Conservation (phyloP, 208 protist species). For the Acanthamoeba lenticulata region DNA sequence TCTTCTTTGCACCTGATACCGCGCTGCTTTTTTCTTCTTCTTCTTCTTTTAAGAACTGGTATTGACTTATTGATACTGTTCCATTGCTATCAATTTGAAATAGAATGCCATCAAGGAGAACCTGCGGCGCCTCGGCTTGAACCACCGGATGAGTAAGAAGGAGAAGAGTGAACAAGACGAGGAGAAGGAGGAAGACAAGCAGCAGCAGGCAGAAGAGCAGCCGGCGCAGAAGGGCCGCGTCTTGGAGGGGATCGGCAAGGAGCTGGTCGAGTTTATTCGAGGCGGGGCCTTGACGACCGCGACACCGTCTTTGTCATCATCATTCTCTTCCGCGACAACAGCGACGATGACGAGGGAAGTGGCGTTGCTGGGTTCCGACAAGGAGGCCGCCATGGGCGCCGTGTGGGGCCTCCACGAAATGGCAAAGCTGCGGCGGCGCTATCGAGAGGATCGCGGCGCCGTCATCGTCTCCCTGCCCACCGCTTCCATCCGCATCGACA, state of each 20-base stretch:
- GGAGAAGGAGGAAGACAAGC: neutral
- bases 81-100: no score
- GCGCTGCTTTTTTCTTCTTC: neutral
- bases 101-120: neutral
- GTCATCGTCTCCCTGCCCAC: neutral
- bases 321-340: no score
- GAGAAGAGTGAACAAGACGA: neutral
- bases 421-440: neutral
- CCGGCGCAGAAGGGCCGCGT: neutral
- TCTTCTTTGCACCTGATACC: neutral
- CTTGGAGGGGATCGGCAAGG: neutral
- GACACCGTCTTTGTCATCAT: no score
- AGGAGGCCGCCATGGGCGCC: neutral
- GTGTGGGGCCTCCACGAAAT: constrained; percentile 14
- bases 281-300: no score
- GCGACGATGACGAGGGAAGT: no score
- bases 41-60: no score
- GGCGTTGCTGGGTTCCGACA: neutral
- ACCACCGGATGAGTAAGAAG: neutral
- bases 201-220: neutral
- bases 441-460: neutral
- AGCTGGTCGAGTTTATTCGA: no score
- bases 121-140: neutral
- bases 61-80: no score
- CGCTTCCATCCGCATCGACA: neutral